Evolutionary conservation across 495 filamentous ascomycete species (phyloP).

Genomic region (Penicillium atrosanguineum): DNA sequence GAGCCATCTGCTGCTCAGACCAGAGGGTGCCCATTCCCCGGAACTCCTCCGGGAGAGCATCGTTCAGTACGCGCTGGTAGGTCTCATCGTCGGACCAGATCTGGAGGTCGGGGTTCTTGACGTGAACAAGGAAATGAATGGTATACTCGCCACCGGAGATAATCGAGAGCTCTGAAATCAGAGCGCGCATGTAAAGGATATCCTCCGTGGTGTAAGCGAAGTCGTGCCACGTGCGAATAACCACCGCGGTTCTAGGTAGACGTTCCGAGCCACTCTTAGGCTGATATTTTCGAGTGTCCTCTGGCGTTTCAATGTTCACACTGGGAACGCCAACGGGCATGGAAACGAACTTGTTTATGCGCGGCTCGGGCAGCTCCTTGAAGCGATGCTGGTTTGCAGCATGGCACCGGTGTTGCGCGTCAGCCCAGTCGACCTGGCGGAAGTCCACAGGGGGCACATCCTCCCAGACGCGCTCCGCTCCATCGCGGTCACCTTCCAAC

Average conservation of each 20-base stretch:
- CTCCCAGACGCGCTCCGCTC: slow-evolving; percentile 70
- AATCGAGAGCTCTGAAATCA: slow-evolving; percentile 62
- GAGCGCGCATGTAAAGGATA: slow-evolving; percentile 52
- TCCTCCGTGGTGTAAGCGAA: slow-evolving; percentile 54
- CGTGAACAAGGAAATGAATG: slow-evolving; percentile 64
- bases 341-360: slow-evolving; percentile 43
- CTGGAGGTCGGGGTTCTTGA: slow-evolving; percentile 60
- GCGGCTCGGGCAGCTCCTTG: slow-evolving; percentile 42
- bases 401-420: slow-evolving; percentile 67
- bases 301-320: slow-evolving; percentile 5
- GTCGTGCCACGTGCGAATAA: slow-evolving; percentile 64
- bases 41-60: slow-evolving; percentile 81
- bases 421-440: slow-evolving; percentile 69
- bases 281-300: slow-evolving; percentile 11
- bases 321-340: slow-evolving; percentile 41
- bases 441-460: slow-evolving; percentile 69
- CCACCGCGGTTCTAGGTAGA: slow-evolving; percentile 56
- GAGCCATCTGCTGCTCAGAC: slow-evolving; percentile 87
- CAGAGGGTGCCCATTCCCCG: slow-evolving; percentile 84
- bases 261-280: slow-evolving; percentile 24
- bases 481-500: slow-evolving; percentile 74
- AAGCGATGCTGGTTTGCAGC: slow-evolving; percentile 71
- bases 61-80: slow-evolving; percentile 62
- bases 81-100: slow-evolving; percentile 65
- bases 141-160: slow-evolving; percentile 62